Evolutionary conservation across 805 yeast species (phyloP).

Genomic region (Metschnikowia vanudenii): DNA sequence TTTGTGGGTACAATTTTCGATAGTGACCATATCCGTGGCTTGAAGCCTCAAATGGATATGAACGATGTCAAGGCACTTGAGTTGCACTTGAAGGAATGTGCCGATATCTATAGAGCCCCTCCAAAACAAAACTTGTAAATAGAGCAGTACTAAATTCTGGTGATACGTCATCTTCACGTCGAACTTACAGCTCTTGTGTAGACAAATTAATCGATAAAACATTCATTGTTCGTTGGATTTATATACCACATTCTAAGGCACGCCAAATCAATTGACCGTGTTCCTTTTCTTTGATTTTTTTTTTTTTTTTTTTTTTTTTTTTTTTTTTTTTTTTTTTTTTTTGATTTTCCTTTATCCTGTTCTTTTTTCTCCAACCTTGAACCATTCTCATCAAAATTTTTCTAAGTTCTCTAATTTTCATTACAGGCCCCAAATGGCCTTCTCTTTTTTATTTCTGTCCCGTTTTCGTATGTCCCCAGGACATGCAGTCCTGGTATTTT

Average conservation of each 20-base stretch:
- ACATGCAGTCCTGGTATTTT: too few relatives aligned
- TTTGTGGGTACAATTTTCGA: constrained; percentile 43
- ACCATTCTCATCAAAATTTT: background rate
- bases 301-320: background rate
- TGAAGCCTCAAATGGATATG: constrained; percentile 36
- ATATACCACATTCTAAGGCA: too few relatives aligned
- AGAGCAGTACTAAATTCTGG: background rate
- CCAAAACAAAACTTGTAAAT: constrained; percentile 22
- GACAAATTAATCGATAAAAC: background rate
- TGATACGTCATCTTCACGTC: too few relatives aligned
- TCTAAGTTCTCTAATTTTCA: background rate
- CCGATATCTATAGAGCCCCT: constrained; percentile 43
- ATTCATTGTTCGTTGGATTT: background rate
- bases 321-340: background rate
- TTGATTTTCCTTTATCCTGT: background rate
- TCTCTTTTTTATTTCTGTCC: background rate
- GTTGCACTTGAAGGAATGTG: constrained; percentile 30
- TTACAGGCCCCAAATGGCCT: background rate
- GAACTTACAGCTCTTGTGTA: background rate
- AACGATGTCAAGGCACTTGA: constrained; percentile 17
- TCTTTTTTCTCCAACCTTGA: background rate
- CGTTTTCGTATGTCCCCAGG: too few relatives aligned
- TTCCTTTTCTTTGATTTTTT: background rate
- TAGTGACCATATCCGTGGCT: constrained; percentile 35
- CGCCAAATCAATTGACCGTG: background rate